Evolutionary conservation across 192 early-diverging fungal species (phyloP).

Genomic region (Ambispora gerdemannii): DNA sequence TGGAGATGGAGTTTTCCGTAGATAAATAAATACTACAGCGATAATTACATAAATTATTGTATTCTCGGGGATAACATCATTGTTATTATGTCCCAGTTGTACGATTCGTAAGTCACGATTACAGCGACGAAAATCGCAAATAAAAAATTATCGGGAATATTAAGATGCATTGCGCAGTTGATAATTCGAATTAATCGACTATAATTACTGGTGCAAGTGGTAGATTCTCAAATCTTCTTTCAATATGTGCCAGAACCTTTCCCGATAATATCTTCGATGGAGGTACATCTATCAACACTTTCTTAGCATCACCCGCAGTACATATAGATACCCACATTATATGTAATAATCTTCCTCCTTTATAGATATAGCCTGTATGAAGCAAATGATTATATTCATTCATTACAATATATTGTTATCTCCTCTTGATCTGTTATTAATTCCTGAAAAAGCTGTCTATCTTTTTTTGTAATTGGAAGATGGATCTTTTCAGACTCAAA

Average conservation of each 20-base stretch:
- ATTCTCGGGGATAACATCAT: not conserved
- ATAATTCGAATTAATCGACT: too few relatives aligned
- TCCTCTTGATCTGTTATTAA: slow-evolving; percentile 4
- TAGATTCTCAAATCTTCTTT: too few relatives aligned
- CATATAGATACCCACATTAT: slow-evolving; percentile 24
- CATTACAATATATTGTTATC: not conserved
- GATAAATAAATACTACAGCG: slow-evolving; percentile 4
- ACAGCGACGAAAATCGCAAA: not conserved
- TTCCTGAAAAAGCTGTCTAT: not conserved
- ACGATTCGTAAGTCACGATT: not conserved
- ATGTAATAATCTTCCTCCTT: slow-evolving; percentile 2
- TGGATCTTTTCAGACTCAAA: slow-evolving; percentile 4
- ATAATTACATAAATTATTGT: slow-evolving; percentile 3
- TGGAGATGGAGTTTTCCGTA: not conserved
- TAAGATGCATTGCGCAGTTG: not conserved
- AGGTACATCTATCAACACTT: slow-evolving; percentile 26
- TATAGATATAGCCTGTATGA: not conserved
- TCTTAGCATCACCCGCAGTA: slow-evolving; percentile 14
- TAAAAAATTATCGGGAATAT: slow-evolving; percentile 4
- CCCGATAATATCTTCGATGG: slow-evolving; percentile 26
- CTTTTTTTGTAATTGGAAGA: slow-evolving; percentile 11
- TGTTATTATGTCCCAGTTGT: not conserved
- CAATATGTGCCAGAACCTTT: slow-evolving; percentile 13
- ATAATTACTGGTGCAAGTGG: too few relatives aligned
- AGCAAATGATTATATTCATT: not conserved